Evolutionary conservation across 2,329 filamentous ascomycete genomes (phyloP), one percentile per base, ranked within the genome.

Genomic region (Fusarium sp.): DNA sequence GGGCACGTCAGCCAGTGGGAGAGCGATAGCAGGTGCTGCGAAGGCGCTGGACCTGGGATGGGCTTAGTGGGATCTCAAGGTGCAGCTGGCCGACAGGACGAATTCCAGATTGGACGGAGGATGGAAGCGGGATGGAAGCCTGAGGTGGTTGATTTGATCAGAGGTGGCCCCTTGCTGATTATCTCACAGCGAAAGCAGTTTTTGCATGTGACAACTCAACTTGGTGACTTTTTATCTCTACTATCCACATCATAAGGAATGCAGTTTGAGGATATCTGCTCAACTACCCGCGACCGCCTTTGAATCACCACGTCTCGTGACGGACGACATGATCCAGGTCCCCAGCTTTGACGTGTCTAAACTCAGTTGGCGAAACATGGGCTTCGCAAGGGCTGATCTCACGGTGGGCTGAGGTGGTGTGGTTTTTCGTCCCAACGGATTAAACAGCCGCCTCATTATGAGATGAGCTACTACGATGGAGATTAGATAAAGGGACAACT

Each of bases 321-420:
- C 50, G 35, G 22, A 62, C 40, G 57, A 45, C 16, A 45, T 31
- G 36, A 31, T 20, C 58, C 59, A 20, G 22, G 16, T 11, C n/a
- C n/a, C 58, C 22, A 29, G 22, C 33, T 38, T 63, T 22, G 61
- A 56, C 61, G 33, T 56, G 61, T 63, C 20, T 63, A 40, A 56
- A 56, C 35, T 54, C 47, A 33, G 60, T 63, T 63, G 42, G 42
- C 42, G 42, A 52, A 63, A 36, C 31, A 63, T 29, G 45, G 61
- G 33, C 61, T 38, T 31, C 33, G 61, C 25, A 68, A 63, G 60
- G 60, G 42, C 52, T 72, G 61, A 40, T 42, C 45, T 65, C 63
- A 38, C 36, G 22, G 65, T 74, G 70, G 65, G 67, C 70, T 63
- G 70, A 75, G 67, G 70, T 75, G 70, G 73, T 75, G 40, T 63